Evolutionary conservation across 331 rosid species (phyloP), one percentile per base, ranked within the genome.

Genomic region (Malus hybrid): DNA sequence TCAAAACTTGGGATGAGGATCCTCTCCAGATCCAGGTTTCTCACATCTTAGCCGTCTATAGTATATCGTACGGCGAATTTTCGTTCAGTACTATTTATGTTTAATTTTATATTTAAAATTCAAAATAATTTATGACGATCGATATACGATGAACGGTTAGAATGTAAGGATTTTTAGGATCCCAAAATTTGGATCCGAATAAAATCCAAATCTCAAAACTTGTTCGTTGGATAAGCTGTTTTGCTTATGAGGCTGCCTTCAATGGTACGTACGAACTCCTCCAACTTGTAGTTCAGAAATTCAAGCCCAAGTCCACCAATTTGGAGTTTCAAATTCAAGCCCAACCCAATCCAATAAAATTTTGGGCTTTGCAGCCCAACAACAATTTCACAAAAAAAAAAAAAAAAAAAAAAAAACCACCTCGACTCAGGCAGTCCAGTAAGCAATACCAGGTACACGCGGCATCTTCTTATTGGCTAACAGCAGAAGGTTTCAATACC

Each of bases 401-500:
- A 57, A 20, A 16, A 58, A 18, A 8, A 5, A 5, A 6, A 32
- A n/a, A n/a, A n/a, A n/a, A n/a, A n/a, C 75, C 75, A 13, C 65
- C 33, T 71, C 75, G 8, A 20, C 15, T 33, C 1, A 2, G 19
- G 0, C 20, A 52, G 63, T 20, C 63, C 4, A 10, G 63, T 26
- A 0, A 29, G 48, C 46, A 30, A 20, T 32, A 22, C n/a, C 13
- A 29, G 13, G 1, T 18, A 33, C 63, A 73, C 62, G 75, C 79
- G 86, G 65, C 86, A 20, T 9, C 22, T 1, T 1, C 2, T 22
- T 61, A 81, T 84, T 75, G 82, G 82, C 3, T 2, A 0, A 6
- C 13, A 28, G 76, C 84, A 82, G 81, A 82, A 82, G 24, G 61
- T 33, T 3, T 76, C 65, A 46, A 10, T 13, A 2, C 28, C 50